Evolutionary conservation across 768 basidiomycete genomes (phyloP).

Genomic region (Paxillus involutus): DNA sequence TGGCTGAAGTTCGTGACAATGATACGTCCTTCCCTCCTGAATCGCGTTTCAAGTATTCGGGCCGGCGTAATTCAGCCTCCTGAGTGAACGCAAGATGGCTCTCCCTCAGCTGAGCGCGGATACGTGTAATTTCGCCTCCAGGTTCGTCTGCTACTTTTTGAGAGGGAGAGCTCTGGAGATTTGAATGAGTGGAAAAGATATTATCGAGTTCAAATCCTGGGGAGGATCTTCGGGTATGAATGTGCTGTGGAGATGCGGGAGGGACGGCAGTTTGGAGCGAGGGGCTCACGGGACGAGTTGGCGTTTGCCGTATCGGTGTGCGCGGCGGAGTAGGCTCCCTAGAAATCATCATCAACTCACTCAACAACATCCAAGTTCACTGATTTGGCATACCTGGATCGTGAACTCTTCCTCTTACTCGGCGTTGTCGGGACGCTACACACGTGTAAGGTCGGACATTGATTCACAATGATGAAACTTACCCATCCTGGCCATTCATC

Average conservation of each 20-base stretch:
- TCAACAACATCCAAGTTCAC: not conserved
- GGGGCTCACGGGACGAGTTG: slow-evolving; percentile 16
- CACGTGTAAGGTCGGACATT: not conserved
- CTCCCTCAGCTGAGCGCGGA: slow-evolving; percentile 53
- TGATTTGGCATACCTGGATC: slow-evolving; percentile 14
- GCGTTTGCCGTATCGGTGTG: slow-evolving; percentile 12
- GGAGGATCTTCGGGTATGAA: not conserved
- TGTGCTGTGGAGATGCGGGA: slow-evolving; percentile 8
- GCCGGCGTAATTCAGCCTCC: slow-evolving; percentile 62
- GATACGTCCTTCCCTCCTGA: slow-evolving; percentile 9
- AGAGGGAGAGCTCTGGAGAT: not conserved
- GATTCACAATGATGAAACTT: not conserved
- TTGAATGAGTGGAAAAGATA: not conserved
- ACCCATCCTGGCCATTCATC: slow-evolving; percentile 9
- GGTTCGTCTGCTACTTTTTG: slow-evolving; percentile 21
- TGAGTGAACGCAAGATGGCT: slow-evolving; percentile 48
- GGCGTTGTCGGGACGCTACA: not conserved
- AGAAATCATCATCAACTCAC: not conserved
- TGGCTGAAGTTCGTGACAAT: slow-evolving; percentile 21
- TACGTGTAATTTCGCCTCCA: slow-evolving; percentile 60
- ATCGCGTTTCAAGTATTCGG: slow-evolving; percentile 67
- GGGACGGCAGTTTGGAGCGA: slow-evolving; percentile 9
- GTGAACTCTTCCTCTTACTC: slow-evolving; percentile 3
- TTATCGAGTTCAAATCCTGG: not conserved
- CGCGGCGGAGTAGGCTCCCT: slow-evolving; percentile 21